Evolutionary conservation across 805 yeast genomes (phyloP).

Genomic region (Suhomyces faveliae): DNA sequence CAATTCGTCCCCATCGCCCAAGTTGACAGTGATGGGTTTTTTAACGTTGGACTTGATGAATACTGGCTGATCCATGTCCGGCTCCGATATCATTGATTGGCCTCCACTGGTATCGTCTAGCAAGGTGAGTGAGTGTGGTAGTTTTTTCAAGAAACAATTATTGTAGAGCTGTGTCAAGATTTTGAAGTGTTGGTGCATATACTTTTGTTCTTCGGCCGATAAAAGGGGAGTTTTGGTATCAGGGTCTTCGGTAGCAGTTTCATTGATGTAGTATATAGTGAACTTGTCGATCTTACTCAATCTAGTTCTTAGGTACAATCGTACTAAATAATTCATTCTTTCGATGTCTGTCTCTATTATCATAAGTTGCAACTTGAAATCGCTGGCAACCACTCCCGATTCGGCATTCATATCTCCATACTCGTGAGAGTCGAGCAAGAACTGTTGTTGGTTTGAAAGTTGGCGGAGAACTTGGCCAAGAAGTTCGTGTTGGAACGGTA

Average conservation of each 20-base stretch:
- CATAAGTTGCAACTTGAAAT: constrained; percentile 66
- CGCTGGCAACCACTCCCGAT: constrained; percentile 26
- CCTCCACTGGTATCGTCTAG: constrained; percentile 67
- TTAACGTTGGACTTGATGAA: constrained; percentile 47
- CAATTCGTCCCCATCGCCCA: constrained; percentile 30
- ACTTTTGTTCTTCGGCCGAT: constrained; percentile 53
- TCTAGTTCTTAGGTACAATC: constrained; percentile 79
- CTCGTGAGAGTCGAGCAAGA: constrained; percentile 73
- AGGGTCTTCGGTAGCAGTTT: constrained; percentile 12
- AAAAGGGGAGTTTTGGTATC: constrained; percentile 10
- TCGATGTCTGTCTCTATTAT: constrained; percentile 91
- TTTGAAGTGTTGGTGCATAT: constrained; percentile 66
- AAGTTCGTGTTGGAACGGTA: constrained; percentile 66
- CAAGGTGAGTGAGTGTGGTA: constrained; percentile 69
- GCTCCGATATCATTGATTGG: constrained; percentile 73
- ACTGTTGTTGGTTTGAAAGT: constrained; percentile 68
- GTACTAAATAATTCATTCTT: constrained; percentile 74
- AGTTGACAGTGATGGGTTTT: constrained; percentile 24
- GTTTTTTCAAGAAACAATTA: constrained; percentile 57
- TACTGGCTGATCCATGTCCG: constrained; percentile 75
- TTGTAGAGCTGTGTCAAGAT: constrained; percentile 65
- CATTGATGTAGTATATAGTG: constrained; percentile 56
- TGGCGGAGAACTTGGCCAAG: constrained; percentile 57
- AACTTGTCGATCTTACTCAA: constrained; percentile 70
- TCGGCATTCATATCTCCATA: constrained; percentile 55